phyloP scores from a whole-genome alignment of 2,329 filamentous ascomycete species.

The Exophiala sp. region DNA sequence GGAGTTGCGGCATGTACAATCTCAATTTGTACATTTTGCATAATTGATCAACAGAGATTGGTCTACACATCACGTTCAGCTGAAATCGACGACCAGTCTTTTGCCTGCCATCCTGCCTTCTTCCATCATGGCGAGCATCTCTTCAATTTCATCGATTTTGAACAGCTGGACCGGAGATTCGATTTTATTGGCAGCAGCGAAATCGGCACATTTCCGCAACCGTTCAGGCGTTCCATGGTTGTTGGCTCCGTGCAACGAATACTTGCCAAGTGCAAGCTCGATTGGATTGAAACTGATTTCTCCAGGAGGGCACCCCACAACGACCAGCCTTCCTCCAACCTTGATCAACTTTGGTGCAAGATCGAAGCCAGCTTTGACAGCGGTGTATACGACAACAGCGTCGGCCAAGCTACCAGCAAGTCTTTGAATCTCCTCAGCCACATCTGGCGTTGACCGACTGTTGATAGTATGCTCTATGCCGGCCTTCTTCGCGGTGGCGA shows the following conservation, averaged over 20 bases:
- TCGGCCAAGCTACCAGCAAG: background rate
- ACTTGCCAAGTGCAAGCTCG: constrained; percentile 2
- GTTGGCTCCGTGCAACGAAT: constrained; percentile 4
- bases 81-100: constrained; percentile 3
- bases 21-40: too few relatives aligned
- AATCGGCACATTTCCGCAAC: constrained; percentile 1
- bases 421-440: too few relatives aligned
- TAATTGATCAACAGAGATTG: too few relatives aligned
- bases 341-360: background rate
- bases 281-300: constrained; percentile 5
- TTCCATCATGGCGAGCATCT: constrained; percentile 11
- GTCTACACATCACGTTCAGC: too few relatives aligned
- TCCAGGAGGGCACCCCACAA: background rate
- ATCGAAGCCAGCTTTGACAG: constrained; percentile 6
- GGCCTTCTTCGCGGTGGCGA: constrained; percentile 37
- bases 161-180: constrained; percentile 3
- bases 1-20: too few relatives aligned
- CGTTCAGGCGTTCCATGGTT: background rate
- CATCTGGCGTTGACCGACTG: too few relatives aligned
- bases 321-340: background rate
- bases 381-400: background rate
- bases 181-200: constrained; percentile 3
- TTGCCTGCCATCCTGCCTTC: constrained; percentile 4
- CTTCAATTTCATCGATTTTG: constrained; percentile 6
- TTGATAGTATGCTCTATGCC: constrained; percentile 35